These are phyloP conservation scores for Blastobotrys elegans DNA, from an alignment of 1,139 yeast species.

Conservation along the genomic window DNA sequence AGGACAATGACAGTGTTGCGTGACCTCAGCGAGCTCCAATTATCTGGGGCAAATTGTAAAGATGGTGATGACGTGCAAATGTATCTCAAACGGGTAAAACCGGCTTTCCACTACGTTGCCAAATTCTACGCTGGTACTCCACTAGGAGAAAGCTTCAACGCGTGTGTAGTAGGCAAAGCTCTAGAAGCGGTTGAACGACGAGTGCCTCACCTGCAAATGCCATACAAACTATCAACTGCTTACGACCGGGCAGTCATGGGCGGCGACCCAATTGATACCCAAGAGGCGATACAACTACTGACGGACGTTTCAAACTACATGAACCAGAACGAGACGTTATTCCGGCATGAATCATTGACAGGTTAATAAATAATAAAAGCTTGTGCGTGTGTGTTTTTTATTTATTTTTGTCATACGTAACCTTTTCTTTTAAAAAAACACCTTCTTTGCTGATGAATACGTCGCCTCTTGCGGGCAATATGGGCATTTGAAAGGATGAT, in stretches of 20 bases:
- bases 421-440: slow-evolving; percentile 31
- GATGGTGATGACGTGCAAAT: not conserved
- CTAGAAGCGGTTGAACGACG: slow-evolving; percentile 5
- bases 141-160: slow-evolving; percentile 8
- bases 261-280: slow-evolving; percentile 4
- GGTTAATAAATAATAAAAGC: no score
- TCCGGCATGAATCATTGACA: slow-evolving; percentile 1
- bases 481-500: slow-evolving; percentile 55
- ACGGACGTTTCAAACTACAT: slow-evolving; percentile 4
- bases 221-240: slow-evolving; percentile 7
- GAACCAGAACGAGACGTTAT: slow-evolving; percentile 8
- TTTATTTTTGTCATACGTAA: no score
- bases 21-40: slow-evolving; percentile 4
- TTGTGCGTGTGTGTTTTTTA: no score
- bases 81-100: slow-evolving; percentile 8
- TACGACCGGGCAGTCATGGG: slow-evolving; percentile 2
- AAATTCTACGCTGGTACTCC: slow-evolving; percentile 7
- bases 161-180: slow-evolving; percentile 3
- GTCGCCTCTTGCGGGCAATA: slow-evolving; percentile 51
- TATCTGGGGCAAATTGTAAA: slow-evolving; percentile 2
- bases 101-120: slow-evolving; percentile 7
- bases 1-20: not conserved
- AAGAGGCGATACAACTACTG: slow-evolving; percentile 5
- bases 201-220: slow-evolving; percentile 11
- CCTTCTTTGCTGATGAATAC: slow-evolving; percentile 26